Evolutionary conservation across 2,329 filamentous ascomycete species (phyloP).

Genomic region (Beauveria pseudobassiana): DNA sequence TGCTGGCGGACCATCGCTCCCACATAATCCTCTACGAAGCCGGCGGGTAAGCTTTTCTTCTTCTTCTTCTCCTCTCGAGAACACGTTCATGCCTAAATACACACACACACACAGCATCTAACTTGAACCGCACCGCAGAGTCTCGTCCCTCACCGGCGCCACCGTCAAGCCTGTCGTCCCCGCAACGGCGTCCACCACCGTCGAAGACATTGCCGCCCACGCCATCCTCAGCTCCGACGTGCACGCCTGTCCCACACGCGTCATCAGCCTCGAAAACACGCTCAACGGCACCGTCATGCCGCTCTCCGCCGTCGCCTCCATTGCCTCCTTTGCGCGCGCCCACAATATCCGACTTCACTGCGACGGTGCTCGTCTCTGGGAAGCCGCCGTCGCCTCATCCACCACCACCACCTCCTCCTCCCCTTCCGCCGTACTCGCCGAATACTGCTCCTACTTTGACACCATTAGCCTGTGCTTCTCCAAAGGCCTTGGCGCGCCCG

Average conservation of each 20-base stretch:
- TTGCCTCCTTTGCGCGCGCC: slow-evolving; percentile 60
- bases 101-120: slow-evolving; percentile 12
- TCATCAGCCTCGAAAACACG: slow-evolving; percentile 84
- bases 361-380: slow-evolving; percentile 77
- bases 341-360: slow-evolving; percentile 63
- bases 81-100: not conserved
- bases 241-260: slow-evolving; percentile 69
- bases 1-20: slow-evolving; percentile 70
- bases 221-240: slow-evolving; percentile 61
- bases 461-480: slow-evolving; percentile 72
- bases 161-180: slow-evolving; percentile 56
- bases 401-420: slow-evolving; percentile 26
- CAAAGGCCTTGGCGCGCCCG: slow-evolving; percentile 75
- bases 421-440: slow-evolving; percentile 46
- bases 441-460: slow-evolving; percentile 64
- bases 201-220: slow-evolving; percentile 65
- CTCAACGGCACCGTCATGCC: slow-evolving; percentile 74
- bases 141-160: slow-evolving; percentile 65
- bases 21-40: slow-evolving; percentile 68
- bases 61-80: not conserved
- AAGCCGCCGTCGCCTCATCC: slow-evolving; percentile 69
- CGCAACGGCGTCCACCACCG: slow-evolving; percentile 63
- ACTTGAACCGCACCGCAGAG: slow-evolving; percentile 34
- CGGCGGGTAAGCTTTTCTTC: slow-evolving; percentile 41
- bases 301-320: slow-evolving; percentile 59